A percentile compares a stretch with the other conserved stretches of the same genome.
Evolutionary conservation across 2,329 filamentous ascomycete genomes (phyloP).

Genomic region (Sporothrix brasiliensis): DNA sequence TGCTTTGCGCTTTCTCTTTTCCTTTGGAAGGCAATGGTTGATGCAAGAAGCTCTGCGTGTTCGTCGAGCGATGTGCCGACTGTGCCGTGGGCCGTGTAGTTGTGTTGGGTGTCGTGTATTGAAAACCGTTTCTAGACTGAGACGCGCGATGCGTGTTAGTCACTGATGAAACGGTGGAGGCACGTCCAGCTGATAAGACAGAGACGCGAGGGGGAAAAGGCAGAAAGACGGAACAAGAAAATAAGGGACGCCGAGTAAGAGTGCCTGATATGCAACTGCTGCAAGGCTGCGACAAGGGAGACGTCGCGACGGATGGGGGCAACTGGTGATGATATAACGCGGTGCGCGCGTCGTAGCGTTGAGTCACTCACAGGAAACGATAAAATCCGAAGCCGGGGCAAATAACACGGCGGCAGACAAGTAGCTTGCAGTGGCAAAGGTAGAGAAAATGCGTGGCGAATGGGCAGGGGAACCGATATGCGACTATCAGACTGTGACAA

Average conservation of each 20-base stretch:
- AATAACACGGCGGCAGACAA: conserved; percentile 32
- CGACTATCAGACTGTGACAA: conserved; percentile 64
- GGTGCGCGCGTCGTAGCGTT: conserved; percentile 30
- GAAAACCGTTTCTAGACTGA: conserved; percentile 24
- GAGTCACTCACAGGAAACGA: conserved; percentile 44
- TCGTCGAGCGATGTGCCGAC: conserved; percentile 24
- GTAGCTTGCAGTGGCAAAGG: conserved; percentile 36
- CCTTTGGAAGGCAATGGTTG: neutral
- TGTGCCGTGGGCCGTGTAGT: conserved; percentile 9
- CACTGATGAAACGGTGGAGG: neutral
- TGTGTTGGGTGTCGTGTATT: neutral
- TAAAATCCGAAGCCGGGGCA: conserved; percentile 42
- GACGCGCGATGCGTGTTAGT: conserved; percentile 25
- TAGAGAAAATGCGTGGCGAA: conserved; percentile 40
- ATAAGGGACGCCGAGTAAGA: neutral
- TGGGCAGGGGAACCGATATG: conserved; percentile 54
- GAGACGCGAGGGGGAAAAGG: neutral
- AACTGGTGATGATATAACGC: conserved; percentile 43
- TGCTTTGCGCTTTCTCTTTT: conserved; percentile 39
- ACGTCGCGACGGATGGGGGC: conserved; percentile 37
- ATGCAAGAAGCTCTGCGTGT: conserved; percentile 8
- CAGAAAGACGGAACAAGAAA: neutral
- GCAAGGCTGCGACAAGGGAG: conserved; percentile 13
- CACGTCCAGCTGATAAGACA: conserved; percentile 3
- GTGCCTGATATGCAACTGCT: neutral